Base-by-base conservation (phyloP, 140 eudicot species). In the Stevia rebaudiana region DNA sequence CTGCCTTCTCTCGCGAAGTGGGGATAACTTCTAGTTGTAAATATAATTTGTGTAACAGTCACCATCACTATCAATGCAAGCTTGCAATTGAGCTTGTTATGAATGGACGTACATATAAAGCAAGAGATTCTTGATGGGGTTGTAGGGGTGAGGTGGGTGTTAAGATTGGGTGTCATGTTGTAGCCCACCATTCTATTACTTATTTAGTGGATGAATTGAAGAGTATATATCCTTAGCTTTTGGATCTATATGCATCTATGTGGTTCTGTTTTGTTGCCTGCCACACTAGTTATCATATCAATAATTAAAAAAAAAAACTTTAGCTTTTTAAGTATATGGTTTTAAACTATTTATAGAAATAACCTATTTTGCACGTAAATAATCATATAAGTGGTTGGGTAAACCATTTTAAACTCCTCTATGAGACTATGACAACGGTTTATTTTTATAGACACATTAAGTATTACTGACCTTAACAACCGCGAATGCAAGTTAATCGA, bases 11-110 rank as follows among this genome's bases (percentile, higher is more conserved):
- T n/a, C n/a, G n/a, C n/a, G n/a, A n/a, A n/a, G n/a, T n/a, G n/a
- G n/a, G n/a, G n/a, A n/a, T n/a, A n/a, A n/a, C n/a, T n/a, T n/a
- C n/a, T n/a, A n/a, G n/a, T n/a, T n/a, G n/a, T n/a, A n/a, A n/a
- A n/a, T n/a, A n/a, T n/a, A n/a, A n/a, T n/a, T n/a, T n/a, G n/a
- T 46, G 62, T 23, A 73, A 73, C 78, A 65, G 44, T 73, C 73
- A 65, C 54, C 44, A 65, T 73, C 73, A 65, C 23, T 33, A 37
- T 65, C 67, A 55, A 44, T 65, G 67, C 78, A 65, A 65, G 73
- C 43, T 66, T 65, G 73, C 68, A 73, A 65, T n/a, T 65, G 73
- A 73, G 68, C 78, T 46, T 55, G 37, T 55, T 65, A 61, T 73
- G 62, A 18, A 46, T 73, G 78, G 61, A 46, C n/a, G 65, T 73